Base-by-base conservation (phyloP, 805 yeast species). In the Saturnispora mendoncae region DNA sequence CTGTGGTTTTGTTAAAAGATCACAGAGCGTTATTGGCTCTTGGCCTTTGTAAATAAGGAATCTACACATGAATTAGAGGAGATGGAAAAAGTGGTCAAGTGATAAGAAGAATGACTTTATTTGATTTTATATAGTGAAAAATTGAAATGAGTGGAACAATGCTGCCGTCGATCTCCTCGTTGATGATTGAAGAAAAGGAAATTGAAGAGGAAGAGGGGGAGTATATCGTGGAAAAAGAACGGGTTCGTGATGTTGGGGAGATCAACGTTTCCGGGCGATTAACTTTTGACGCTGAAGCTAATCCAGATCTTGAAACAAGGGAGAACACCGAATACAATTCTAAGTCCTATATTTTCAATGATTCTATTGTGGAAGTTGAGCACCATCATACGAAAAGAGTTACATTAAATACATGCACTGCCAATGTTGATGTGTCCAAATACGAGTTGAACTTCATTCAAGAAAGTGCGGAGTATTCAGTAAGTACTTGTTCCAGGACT, bases 1-100 rank as follows among this genome's bases (percentile, higher is more conserved):
- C 1, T 95, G 97, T 0, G 98, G 98, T 44, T 86, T 74, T 3
- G 98, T 92, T 36, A 92, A 69, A 21, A 92, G 68, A 56, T 90
- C 88, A 12, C 94, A 84, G 28, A 92, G 69, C 33, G 82, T 73
- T 55, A 90, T 84, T 3, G 94, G 84, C 51, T 92, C 95, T 36
- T 81, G 78, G 21, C 97, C 95, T 56, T 88, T 86, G 65, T 81
- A 90, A 14, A 92, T 88, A 60, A 92, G 69, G 55, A 90, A 90
- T 37, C 98, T 71, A 58, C 98, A 90, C 98, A 90, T 90, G 10
- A 7, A 10, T 7, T 23, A 6, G 10, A 23, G 10, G 10, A 23
- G 26, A 23, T 7, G 10, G 9, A 23, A 23, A 10, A 7, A 7
- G 26, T 7, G 10, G 26, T 7, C 10, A 23, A 23, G 26, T 23